Conservation (phyloP, 2,329 filamentous ascomycete genomes). For the Macroventuria anomochaeta region DNA sequence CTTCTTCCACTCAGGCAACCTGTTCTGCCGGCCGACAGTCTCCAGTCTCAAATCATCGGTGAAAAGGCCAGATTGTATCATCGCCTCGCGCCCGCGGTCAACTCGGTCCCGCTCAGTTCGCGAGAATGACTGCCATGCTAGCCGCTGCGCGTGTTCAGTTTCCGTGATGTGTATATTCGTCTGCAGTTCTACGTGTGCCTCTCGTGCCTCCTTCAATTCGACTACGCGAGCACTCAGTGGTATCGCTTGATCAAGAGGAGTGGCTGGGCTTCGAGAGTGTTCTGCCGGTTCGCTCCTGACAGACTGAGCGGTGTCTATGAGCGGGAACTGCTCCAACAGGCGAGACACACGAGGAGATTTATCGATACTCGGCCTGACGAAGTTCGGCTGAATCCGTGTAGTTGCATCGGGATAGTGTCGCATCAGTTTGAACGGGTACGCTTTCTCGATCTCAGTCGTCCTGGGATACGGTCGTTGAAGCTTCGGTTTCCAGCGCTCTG, state of each 20-base stretch:
- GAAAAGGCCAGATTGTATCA: conserved; percentile 25
- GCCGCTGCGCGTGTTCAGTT: conserved; percentile 12
- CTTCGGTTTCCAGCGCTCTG: conserved; percentile 27
- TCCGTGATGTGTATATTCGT: conserved; percentile 22
- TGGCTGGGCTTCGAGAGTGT: not conserved
- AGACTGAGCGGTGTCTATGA: not conserved
- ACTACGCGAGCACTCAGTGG: conserved; percentile 1
- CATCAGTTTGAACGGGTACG: conserved; percentile 34
- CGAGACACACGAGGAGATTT: conserved; percentile 24
- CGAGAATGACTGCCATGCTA: conserved; percentile 30
- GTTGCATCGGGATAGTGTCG: conserved; percentile 27
- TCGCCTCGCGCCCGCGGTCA: conserved; percentile 20
- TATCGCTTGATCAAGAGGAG: not conserved
- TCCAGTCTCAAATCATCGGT: conserved; percentile 22
- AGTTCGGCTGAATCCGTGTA: conserved; percentile 6
- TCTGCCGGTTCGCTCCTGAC: not conserved
- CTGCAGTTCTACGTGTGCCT: conserved; percentile 3
- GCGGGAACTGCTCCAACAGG: conserved; percentile 23
- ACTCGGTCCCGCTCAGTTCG: conserved; percentile 7
- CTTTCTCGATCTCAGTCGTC: conserved; percentile 23
- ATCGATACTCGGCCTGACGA: conserved; percentile 26
- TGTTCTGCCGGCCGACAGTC: conserved; percentile 15
- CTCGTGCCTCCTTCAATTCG: not conserved
- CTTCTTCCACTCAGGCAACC: conserved; percentile 34
- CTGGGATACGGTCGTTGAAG: conserved; percentile 23